Conservation (phyloP, 192 early-diverging fungal genomes). For the Ambispora gerdemannii region DNA sequence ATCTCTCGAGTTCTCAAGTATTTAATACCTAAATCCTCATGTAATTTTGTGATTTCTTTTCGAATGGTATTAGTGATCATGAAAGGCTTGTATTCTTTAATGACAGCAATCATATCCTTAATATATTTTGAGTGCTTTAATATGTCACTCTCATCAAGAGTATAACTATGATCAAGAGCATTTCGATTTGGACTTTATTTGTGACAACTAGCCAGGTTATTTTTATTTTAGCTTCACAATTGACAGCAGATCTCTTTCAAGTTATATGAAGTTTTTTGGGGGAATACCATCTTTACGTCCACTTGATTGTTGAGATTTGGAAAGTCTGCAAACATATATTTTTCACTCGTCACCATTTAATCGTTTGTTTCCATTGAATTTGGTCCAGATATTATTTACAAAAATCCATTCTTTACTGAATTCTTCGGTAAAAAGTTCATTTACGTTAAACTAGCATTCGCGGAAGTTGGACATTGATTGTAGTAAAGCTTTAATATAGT, state of each 20-base stretch:
- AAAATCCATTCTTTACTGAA: conserved; percentile 10
- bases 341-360: conserved; percentile 9
- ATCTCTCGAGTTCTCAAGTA: background rate
- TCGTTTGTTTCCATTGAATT: conserved; percentile 13
- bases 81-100: conserved; percentile 6
- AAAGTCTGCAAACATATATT: background rate
- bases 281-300: conserved; percentile 4
- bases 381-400: conserved; percentile 5
- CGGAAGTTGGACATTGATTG: too few species aligned
- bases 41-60: background rate
- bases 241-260: background rate
- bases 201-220: background rate
- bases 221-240: conserved; percentile 5
- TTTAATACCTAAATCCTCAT: background rate
- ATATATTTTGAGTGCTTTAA: background rate
- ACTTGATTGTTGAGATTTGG: conserved; percentile 14
- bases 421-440: conserved; percentile 4
- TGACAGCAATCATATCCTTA: conserved; percentile 6
- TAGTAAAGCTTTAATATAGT: too few species aligned
- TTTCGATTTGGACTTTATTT: conserved; percentile 11
- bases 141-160: conserved; percentile 2
- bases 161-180: background rate
- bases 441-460: too few species aligned
- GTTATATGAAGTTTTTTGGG: background rate
- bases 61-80: background rate